Evolutionary conservation across 495 filamentous ascomycete genomes (phyloP).

Genomic region (Thermothielavioides terrestris): DNA sequence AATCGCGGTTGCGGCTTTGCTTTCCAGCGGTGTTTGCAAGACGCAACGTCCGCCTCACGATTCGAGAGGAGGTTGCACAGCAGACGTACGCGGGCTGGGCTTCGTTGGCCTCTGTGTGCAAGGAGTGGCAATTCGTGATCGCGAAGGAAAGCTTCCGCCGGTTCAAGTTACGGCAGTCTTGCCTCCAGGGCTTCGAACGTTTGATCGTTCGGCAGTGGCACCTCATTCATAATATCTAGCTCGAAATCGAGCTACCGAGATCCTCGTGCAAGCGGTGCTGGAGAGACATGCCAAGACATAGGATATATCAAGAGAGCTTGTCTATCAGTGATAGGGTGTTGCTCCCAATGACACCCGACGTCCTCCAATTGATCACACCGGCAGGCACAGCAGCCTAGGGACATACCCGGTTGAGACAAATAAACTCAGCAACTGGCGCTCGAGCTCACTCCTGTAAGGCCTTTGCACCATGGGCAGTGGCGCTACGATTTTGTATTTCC

Average conservation of each 20-base stretch:
- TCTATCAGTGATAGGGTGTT: no score
- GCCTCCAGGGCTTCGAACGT: slow-evolving; percentile 18
- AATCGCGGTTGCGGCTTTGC: no score
- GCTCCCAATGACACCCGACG: no score
- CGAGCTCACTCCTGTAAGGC: no score
- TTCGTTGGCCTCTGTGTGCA: slow-evolving; percentile 7
- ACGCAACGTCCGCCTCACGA: slow-evolving; percentile 3
- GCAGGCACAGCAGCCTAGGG: no score
- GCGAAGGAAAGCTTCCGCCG: slow-evolving; percentile 9
- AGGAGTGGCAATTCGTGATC: slow-evolving; percentile 10
- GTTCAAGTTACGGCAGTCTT: slow-evolving; percentile 17
- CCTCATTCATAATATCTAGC: slow-evolving; percentile 17
- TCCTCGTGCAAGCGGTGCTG: slow-evolving; percentile 16
- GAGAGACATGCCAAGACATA: neutral
- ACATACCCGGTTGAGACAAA: no score
- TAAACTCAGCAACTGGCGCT: no score
- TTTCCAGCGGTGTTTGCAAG: no score
- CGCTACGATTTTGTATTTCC: no score
- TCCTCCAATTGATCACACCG: no score
- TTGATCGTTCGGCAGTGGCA: slow-evolving; percentile 10
- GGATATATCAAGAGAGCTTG: neutral
- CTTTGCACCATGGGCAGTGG: no score
- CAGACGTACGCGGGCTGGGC: slow-evolving; percentile 2
- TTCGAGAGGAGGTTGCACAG: neutral
- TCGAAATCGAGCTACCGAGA: slow-evolving; percentile 14